These are phyloP conservation scores for Styphnolobium japonicum DNA, from an alignment of 306 rosid species.

Conservation along the genomic window DNA sequence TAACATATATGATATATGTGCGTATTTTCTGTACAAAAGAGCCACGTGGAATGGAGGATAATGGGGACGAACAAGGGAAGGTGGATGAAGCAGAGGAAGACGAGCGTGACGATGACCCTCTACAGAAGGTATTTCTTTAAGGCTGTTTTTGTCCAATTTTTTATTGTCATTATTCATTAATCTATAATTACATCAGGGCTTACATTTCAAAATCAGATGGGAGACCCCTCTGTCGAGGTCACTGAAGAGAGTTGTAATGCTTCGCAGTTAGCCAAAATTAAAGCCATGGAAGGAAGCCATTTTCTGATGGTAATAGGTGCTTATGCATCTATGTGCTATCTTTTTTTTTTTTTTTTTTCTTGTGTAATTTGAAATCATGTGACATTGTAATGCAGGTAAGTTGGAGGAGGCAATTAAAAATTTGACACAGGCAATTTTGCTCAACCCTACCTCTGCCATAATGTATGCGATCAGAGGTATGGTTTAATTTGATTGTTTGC, in stretches of 20 bases:
- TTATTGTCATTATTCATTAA: too few species aligned
- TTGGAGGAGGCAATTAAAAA: slow-evolving; percentile 72
- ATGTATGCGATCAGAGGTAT: slow-evolving; percentile 89
- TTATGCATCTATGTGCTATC: not conserved
- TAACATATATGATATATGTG: too few species aligned
- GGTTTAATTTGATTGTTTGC: not conserved
- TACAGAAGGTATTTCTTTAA: too few species aligned
- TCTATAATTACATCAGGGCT: not conserved
- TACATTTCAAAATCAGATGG: slow-evolving; percentile 79
- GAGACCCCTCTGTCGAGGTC: slow-evolving; percentile 67
- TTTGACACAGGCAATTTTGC: slow-evolving; percentile 73
- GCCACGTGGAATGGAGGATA: slow-evolving; percentile 50
- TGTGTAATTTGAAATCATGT: not conserved
- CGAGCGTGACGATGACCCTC: slow-evolving; percentile 74
- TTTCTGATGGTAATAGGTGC: slow-evolving; percentile 67
- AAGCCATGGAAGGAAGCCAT: slow-evolving; percentile 78
- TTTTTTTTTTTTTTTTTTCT: not conserved
- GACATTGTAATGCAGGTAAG: slow-evolving; percentile 49
- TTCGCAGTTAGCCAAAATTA: slow-evolving; percentile 63
- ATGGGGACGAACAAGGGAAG: slow-evolving; percentile 30
- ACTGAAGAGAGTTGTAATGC: slow-evolving; percentile 78
- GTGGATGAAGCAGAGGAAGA: slow-evolving; percentile 71
- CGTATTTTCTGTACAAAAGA: slow-evolving; percentile 33
- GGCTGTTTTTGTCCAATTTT: not conserved
- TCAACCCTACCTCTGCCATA: slow-evolving; percentile 83